phyloP scores from a whole-genome alignment of 2,329 filamentous ascomycete genomes.

The Fusarium sp. region DNA sequence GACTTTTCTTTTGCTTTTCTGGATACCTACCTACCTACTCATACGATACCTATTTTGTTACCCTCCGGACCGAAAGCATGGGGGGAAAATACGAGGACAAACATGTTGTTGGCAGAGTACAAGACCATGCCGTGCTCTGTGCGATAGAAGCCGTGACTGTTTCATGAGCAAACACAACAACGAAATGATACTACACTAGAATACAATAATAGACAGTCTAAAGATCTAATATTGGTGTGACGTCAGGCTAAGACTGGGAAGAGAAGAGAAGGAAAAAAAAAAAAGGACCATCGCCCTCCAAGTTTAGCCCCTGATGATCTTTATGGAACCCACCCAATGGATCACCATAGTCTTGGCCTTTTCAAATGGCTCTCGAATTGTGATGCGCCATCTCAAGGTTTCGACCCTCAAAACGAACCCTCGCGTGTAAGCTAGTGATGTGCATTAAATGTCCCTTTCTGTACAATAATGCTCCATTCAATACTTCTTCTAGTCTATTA shows the following conservation, averaged over 20 bases:
- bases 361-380: slow-evolving; percentile 29
- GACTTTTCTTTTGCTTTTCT: neutral
- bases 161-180: slow-evolving; percentile 39
- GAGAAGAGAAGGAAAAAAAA: neutral
- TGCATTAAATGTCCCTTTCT: slow-evolving; percentile 38
- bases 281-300: slow-evolving; percentile 4
- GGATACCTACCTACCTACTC: too few species aligned
- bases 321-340: slow-evolving; percentile 27
- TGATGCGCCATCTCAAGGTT: slow-evolving; percentile 34
- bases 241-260: slow-evolving; percentile 26
- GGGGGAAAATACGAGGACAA: slow-evolving; percentile 21
- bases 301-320: slow-evolving; percentile 40
- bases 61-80: slow-evolving; percentile 1
- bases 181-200: neutral
- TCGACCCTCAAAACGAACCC: slow-evolving; percentile 2
- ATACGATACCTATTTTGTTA: slow-evolving; percentile 4
- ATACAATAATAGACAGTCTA: slow-evolving; percentile 6
- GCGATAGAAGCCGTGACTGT: slow-evolving; percentile 11
- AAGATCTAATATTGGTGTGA: slow-evolving; percentile 25
- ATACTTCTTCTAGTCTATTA: neutral
- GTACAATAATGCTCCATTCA: slow-evolving; percentile 23
- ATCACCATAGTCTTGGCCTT: slow-evolving; percentile 15
- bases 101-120: slow-evolving; percentile 21
- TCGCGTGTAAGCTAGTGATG: slow-evolving; percentile 31
- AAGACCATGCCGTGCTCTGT: slow-evolving; percentile 9